Evolutionary conservation across 106 monocot genomes (phyloP).

Genomic region (Dendrobium nobile): DNA sequence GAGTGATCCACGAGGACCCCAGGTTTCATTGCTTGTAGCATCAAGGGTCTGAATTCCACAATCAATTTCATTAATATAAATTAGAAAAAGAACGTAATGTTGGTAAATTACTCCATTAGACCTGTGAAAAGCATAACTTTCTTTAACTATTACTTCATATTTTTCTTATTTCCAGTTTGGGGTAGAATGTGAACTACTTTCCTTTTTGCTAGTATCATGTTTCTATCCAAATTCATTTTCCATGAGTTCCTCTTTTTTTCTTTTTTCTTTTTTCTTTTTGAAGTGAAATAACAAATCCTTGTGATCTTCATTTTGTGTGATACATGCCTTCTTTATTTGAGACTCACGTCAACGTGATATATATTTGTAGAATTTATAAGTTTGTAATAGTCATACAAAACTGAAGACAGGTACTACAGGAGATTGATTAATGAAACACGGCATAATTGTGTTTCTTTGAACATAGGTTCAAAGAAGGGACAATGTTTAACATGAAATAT

Average conservation of each 20-base stretch:
- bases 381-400: not conserved
- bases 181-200: not conserved
- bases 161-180: not conserved
- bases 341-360: not conserved
- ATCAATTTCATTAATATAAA: not conserved
- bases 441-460: no score
- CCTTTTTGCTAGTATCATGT: not conserved
- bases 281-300: no score
- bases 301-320: no score
- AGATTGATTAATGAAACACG: not conserved
- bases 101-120: not conserved
- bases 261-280: not conserved
- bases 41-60: conserved; percentile 66
- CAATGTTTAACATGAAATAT: not conserved
- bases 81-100: not conserved
- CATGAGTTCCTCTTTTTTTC: not conserved
- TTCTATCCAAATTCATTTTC: not conserved
- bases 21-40: conserved; percentile 96
- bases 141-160: not conserved
- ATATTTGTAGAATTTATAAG: not conserved
- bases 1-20: conserved; percentile 91
- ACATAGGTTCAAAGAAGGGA: not conserved
- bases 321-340: no score
- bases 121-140: not conserved
- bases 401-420: not conserved